These are phyloP conservation scores for Isatis lusitanica DNA, from an alignment of 441 rosid genomes.

Conservation along the genomic window DNA sequence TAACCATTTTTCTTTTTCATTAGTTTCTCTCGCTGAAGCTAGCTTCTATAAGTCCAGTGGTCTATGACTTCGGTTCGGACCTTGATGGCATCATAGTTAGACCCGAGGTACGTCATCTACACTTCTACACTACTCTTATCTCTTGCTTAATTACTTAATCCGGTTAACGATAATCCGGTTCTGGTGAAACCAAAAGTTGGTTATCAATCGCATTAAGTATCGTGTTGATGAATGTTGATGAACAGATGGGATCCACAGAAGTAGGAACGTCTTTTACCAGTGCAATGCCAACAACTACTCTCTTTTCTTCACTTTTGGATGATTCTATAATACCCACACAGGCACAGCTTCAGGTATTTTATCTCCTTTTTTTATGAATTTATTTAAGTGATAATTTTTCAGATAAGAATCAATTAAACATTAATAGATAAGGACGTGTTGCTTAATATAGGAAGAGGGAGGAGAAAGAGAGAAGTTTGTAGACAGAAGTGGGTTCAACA, in stretches of 20 bases:
- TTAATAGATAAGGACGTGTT: slow-evolving; percentile 8
- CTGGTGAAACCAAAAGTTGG: neutral
- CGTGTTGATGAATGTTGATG: neutral
- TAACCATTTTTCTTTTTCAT: neutral
- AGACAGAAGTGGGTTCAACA: slow-evolving; percentile 46
- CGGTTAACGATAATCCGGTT: slow-evolving; percentile 1
- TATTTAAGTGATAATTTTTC: neutral
- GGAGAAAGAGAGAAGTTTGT: slow-evolving; percentile 51
- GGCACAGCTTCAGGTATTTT: slow-evolving; percentile 14
- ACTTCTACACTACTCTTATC: too few relatives aligned
- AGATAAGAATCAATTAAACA: neutral
- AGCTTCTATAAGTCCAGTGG: slow-evolving; percentile 57
- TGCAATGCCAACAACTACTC: slow-evolving; percentile 37
- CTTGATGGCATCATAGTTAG: slow-evolving; percentile 43
- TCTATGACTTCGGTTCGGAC: slow-evolving; percentile 62
- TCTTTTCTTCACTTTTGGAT: slow-evolving; percentile 35
- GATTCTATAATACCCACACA: slow-evolving; percentile 24
- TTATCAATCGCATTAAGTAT: neutral
- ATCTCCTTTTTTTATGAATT: neutral
- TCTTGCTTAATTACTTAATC: neutral
- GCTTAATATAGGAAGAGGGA: slow-evolving; percentile 43
- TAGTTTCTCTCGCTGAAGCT: slow-evolving; percentile 68
- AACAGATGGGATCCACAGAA: slow-evolving; percentile 26
- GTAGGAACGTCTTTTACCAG: slow-evolving; percentile 42
- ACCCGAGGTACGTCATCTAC: slow-evolving; percentile 51